Percentiles rank a stretch among this genome's conserved stretches.
These are phyloP conservation scores for Leccinum obscurum DNA, from an alignment of 768 basidiomycete species.

Conservation along the genomic window DNA sequence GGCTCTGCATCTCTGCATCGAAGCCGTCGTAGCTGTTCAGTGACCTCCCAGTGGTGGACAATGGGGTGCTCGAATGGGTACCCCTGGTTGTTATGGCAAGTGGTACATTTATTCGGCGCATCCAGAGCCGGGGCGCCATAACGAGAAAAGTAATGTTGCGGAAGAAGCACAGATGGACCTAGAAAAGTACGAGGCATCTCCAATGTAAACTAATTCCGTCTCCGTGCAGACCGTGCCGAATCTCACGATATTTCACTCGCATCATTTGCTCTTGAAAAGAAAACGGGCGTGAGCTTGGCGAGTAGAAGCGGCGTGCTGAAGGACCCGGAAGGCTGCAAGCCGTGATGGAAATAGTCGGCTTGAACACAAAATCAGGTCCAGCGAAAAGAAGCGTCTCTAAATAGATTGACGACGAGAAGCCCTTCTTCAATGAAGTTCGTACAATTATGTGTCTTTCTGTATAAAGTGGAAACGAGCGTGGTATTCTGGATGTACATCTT, in stretches of 20 bases:
- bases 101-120: neutral
- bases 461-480: too few relatives aligned
- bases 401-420: too few relatives aligned
- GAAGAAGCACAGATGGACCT: neutral
- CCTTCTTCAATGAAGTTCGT: too few relatives aligned
- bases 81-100: constrained; percentile 19
- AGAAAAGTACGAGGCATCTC: neutral
- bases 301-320: neutral
- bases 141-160: constrained; percentile 4
- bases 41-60: neutral
- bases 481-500: too few relatives aligned
- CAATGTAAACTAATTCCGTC: neutral
- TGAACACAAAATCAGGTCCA: too few relatives aligned
- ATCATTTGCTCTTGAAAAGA: neutral
- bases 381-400: too few relatives aligned
- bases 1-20: neutral
- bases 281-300: neutral
- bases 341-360: neutral
- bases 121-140: neutral
- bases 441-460: too few relatives aligned
- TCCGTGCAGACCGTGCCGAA: neutral
- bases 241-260: neutral
- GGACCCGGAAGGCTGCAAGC: neutral
- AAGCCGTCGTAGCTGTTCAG: neutral
- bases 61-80: constrained; percentile 2